phyloP scores from a whole-genome alignment of 306 rosid genomes.

The Ziziphus jujuba region DNA sequence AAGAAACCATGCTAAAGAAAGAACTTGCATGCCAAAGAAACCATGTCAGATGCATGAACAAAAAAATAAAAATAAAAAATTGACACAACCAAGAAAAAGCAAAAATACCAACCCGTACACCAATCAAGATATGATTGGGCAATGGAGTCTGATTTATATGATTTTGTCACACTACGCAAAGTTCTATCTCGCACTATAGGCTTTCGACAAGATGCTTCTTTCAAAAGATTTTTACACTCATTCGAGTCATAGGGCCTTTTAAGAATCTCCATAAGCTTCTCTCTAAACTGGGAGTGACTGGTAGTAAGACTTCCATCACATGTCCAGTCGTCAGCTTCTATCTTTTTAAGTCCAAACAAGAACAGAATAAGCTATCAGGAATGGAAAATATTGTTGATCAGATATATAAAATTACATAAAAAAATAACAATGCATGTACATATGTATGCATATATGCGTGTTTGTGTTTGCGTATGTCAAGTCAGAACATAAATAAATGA shows the following conservation, averaged over 20 bases:
- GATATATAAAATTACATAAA: constrained; percentile 1
- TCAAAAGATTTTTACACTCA: constrained; percentile 25
- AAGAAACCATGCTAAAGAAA: too few species aligned
- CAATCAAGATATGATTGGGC: constrained; percentile 49
- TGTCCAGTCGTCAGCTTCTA: constrained; percentile 20
- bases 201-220: constrained; percentile 20
- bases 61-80: not conserved
- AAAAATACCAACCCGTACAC: constrained; percentile 53
- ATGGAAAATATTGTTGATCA: not conserved
- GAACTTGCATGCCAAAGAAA: not conserved
- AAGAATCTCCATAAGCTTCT: constrained; percentile 53
- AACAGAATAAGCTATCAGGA: constrained; percentile 24
- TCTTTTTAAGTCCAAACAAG: constrained; percentile 29
- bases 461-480: not conserved
- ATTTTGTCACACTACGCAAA: constrained; percentile 33
- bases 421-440: not conserved
- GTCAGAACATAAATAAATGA: constrained; percentile 5
- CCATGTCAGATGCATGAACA: not conserved
- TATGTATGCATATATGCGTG: not conserved
- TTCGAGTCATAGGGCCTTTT: constrained; percentile 48
- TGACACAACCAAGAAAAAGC: constrained; percentile 3
- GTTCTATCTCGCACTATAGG: constrained; percentile 24
- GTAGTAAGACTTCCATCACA: constrained; percentile 10
- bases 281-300: constrained; percentile 40
- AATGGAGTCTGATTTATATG: constrained; percentile 9